These are phyloP conservation scores for Harringtonia lauricola DNA, from an alignment of 2,329 filamentous ascomycete species.

Conservation along the genomic window DNA sequence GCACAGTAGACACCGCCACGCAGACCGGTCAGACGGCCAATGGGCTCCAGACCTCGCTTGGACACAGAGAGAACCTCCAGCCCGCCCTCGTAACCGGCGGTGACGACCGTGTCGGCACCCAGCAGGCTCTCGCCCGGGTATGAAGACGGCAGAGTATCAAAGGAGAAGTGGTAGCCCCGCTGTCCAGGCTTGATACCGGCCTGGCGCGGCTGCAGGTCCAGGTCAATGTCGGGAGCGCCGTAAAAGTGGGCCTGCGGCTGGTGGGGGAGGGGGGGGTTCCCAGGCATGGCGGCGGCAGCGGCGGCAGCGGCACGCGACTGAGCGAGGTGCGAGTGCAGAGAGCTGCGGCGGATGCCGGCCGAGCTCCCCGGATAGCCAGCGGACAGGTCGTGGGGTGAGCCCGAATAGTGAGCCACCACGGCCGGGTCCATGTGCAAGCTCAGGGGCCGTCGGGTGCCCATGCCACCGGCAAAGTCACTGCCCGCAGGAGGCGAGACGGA, in stretches of 20 bases:
- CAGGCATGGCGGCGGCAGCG: background rate
- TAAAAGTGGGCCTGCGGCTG: slow-evolving; percentile 71
- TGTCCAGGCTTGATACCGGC: slow-evolving; percentile 49
- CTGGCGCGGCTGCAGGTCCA: slow-evolving; percentile 35
- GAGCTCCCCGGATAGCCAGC: slow-evolving; percentile 22
- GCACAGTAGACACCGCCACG: slow-evolving; percentile 71
- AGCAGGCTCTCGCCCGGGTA: slow-evolving; percentile 19
- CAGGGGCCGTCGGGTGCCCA: slow-evolving; percentile 29
- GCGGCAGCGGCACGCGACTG: slow-evolving; percentile 28
- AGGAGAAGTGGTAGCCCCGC: slow-evolving; percentile 67
- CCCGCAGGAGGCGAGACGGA: slow-evolving; percentile 27
- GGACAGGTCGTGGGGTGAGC: slow-evolving; percentile 25
- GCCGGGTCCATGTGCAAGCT: slow-evolving; percentile 42
- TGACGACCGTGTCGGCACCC: slow-evolving; percentile 51
- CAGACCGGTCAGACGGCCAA: slow-evolving; percentile 64
- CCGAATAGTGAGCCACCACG: slow-evolving; percentile 5
- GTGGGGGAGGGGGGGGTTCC: slow-evolving; percentile 58
- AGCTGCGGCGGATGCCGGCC: slow-evolving; percentile 30
- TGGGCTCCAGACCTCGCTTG: slow-evolving; percentile 57
- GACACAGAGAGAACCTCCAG: slow-evolving; percentile 66
- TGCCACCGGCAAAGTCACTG: slow-evolving; percentile 4
- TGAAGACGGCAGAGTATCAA: slow-evolving; percentile 56
- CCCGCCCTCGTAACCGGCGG: slow-evolving; percentile 72
- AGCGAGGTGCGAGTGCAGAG: slow-evolving; percentile 39
- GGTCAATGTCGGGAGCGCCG: slow-evolving; percentile 60